These are phyloP conservation scores for Esteya vermicola DNA, from an alignment of 2,329 filamentous ascomycete species.

Conservation along the genomic window DNA sequence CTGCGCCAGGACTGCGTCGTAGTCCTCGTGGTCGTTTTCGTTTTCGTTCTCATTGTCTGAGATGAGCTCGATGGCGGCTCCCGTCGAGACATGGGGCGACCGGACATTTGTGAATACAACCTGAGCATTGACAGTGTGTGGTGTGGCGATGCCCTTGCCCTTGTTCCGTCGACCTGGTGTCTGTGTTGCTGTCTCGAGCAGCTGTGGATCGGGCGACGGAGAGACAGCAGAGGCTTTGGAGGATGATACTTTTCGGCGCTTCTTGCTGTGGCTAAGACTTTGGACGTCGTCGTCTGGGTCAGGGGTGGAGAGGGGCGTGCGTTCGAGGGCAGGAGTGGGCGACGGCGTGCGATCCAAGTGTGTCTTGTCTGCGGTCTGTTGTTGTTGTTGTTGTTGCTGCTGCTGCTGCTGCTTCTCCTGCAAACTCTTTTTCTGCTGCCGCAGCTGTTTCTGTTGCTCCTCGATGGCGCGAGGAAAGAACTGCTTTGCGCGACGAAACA, in stretches of 20 bases:
- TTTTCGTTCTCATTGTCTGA: not conserved
- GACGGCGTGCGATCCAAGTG: too few species aligned
- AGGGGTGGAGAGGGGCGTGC: not conserved
- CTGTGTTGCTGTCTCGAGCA: not conserved
- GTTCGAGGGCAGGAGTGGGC: not conserved
- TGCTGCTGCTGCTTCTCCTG: slow-evolving; percentile 1
- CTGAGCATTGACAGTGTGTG: slow-evolving; percentile 2
- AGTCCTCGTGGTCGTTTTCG: not conserved
- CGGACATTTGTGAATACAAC: slow-evolving; percentile 2
- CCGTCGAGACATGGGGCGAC: too few species aligned
- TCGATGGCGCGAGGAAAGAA: slow-evolving; percentile 24
- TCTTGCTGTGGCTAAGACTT: slow-evolving; percentile 1
- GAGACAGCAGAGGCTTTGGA: not conserved
- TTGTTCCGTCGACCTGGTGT: not conserved
- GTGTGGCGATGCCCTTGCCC: slow-evolving; percentile 5
- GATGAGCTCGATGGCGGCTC: too few species aligned
- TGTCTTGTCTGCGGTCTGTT: too few species aligned
- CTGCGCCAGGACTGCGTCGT: not conserved
- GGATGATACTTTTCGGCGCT: slow-evolving; percentile 9
- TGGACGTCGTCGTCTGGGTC: not conserved
- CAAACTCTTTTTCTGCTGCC: slow-evolving; percentile 3
- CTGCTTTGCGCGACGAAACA: slow-evolving; percentile 36
- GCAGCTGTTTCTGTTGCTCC: slow-evolving; percentile 10
- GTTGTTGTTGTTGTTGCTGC: too few species aligned
- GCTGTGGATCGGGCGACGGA: not conserved